Conservation (phyloP, 805 yeast species). For the Starmerella scarabaei region DNA sequence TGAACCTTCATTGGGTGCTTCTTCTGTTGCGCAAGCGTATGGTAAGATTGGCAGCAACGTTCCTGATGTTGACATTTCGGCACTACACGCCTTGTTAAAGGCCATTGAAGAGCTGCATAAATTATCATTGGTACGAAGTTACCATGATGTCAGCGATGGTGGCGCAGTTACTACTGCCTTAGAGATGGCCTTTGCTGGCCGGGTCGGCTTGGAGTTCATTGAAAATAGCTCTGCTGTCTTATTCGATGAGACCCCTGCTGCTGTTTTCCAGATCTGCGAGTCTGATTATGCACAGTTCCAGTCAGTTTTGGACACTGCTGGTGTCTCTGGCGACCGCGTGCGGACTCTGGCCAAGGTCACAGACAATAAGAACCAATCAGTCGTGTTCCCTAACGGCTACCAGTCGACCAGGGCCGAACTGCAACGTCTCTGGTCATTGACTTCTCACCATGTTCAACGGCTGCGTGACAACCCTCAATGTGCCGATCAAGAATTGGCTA, state of each 20-base stretch:
- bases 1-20: slow-evolving; percentile 56
- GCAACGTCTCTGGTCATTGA: slow-evolving; percentile 74
- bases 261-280: slow-evolving; percentile 77
- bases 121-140: slow-evolving; percentile 53
- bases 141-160: slow-evolving; percentile 96
- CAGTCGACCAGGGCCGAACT: slow-evolving; percentile 50
- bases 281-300: slow-evolving; percentile 37
- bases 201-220: slow-evolving; percentile 61
- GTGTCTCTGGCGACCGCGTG: slow-evolving; percentile 43
- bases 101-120: slow-evolving; percentile 63
- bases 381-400: slow-evolving; percentile 36
- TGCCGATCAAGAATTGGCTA: slow-evolving; percentile 72
- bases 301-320: slow-evolving; percentile 41
- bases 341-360: slow-evolving; percentile 52
- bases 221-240: slow-evolving; percentile 38
- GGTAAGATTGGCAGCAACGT: slow-evolving; percentile 69
- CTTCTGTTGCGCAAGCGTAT: slow-evolving; percentile 89
- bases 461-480: slow-evolving; percentile 88
- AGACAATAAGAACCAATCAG: slow-evolving; percentile 36
- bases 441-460: slow-evolving; percentile 80
- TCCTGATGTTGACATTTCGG: slow-evolving; percentile 60
- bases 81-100: slow-evolving; percentile 57
- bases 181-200: slow-evolving; percentile 96
- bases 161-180: slow-evolving; percentile 73
- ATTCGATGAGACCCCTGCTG: slow-evolving; percentile 91